phyloP scores from a whole-genome alignment of 2,329 filamentous ascomycete genomes.

The Raffaelea deltoideospora region DNA sequence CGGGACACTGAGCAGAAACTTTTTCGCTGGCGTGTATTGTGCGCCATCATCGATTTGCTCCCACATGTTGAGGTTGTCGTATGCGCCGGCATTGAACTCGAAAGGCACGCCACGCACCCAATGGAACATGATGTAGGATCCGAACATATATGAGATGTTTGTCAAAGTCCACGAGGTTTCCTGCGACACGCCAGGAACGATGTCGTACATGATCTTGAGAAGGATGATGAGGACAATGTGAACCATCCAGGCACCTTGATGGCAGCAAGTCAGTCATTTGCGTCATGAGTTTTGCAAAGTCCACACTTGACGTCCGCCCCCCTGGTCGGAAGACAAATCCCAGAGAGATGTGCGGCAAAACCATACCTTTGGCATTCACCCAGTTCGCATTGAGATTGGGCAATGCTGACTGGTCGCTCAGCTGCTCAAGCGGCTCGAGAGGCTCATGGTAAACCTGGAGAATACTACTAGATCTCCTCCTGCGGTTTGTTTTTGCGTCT shows the following conservation, averaged over 20 bases:
- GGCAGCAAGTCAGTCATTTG: conserved; percentile 6
- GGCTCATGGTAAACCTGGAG: conserved; percentile 88
- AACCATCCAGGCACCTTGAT: conserved; percentile 86
- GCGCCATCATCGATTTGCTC: conserved; percentile 99
- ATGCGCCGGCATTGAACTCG: conserved; percentile 95
- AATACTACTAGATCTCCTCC: conserved; percentile 93
- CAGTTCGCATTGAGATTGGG: conserved; percentile 96
- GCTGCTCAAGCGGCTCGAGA: conserved; percentile 89
- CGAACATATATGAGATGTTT: conserved; percentile 98
- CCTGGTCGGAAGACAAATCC: too few species aligned
- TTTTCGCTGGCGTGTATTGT: conserved; percentile 97
- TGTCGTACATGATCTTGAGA: conserved; percentile 94
- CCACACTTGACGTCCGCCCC: too few species aligned
- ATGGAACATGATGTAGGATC: conserved; percentile 99
- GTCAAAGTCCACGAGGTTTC: conserved; percentile 98
- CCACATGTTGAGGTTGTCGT: conserved; percentile 99
- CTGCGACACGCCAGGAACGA: conserved; percentile 89
- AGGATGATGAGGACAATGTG: conserved; percentile 83
- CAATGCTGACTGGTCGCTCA: conserved; percentile 86
- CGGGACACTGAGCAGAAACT: conserved; percentile 88
- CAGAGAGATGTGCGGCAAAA: too few species aligned
- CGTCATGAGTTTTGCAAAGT: not conserved
- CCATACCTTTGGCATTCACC: conserved; percentile 97
- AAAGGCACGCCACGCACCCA: conserved; percentile 96
- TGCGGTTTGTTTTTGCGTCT: conserved; percentile 54